Conservation (phyloP, 139 green algal species). For the Coccomyxa sp. region DNA sequence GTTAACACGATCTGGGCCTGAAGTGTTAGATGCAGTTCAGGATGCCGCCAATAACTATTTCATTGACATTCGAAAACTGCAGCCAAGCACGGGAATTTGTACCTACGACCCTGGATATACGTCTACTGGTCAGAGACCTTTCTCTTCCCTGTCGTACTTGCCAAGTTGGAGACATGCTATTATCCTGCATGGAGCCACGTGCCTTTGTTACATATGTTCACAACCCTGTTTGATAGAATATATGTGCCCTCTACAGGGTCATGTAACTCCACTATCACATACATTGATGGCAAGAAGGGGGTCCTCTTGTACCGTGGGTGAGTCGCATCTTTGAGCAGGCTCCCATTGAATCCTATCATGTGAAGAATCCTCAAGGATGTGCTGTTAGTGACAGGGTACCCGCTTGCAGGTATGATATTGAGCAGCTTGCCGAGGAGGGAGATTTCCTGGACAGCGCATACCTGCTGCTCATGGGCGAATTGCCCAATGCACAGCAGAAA, state of each 20-base stretch:
- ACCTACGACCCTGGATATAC: constrained; percentile 74
- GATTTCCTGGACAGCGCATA: constrained; percentile 58
- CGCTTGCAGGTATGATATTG: constrained; percentile 45
- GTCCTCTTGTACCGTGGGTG: constrained; percentile 64
- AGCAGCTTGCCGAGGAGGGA: constrained; percentile 50
- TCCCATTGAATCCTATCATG: background rate
- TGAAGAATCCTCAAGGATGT: background rate
- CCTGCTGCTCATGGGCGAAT: constrained; percentile 64
- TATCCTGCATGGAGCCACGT: no score
- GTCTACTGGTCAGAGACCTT: constrained; percentile 34
- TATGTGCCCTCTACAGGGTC: constrained; percentile 12
- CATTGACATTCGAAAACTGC: constrained; percentile 45
- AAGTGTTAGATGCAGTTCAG: background rate
- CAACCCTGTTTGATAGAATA: background rate
- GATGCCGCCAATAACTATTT: constrained; percentile 36
- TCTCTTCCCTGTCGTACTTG: no score
- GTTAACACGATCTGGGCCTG: no score
- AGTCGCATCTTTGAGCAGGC: background rate
- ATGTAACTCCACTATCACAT: constrained; percentile 65
- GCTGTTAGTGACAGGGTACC: background rate
- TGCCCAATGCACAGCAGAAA: constrained; percentile 45
- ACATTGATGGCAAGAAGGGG: constrained; percentile 66
- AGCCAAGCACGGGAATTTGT: constrained; percentile 56
- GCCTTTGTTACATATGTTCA: background rate
- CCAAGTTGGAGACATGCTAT: no score